These are phyloP conservation scores for Mycena sp. DNA, from an alignment of 1,284 basidiomycete genomes.

Conservation along the genomic window DNA sequence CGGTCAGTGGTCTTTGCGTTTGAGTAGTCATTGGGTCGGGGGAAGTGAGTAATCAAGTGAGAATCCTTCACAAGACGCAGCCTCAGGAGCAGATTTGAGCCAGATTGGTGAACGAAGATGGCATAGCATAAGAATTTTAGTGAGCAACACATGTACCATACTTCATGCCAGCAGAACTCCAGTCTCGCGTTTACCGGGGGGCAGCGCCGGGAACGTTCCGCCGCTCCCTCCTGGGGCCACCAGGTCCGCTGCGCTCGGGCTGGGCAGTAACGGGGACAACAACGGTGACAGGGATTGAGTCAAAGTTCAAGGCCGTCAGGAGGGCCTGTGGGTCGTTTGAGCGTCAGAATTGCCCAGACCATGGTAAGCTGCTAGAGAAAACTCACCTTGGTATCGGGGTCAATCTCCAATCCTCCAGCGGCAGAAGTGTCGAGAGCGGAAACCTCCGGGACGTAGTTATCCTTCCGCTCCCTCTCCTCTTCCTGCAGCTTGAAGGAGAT, in stretches of 20 bases:
- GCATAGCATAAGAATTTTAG: slow-evolving; percentile 31
- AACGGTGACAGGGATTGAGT: slow-evolving; percentile 82
- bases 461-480: slow-evolving; percentile 99
- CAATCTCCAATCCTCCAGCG: slow-evolving; percentile 80
- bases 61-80: too few relatives aligned
- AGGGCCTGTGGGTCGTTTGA: slow-evolving; percentile 81
- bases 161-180: slow-evolving; percentile 15
- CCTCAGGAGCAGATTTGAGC: too few relatives aligned
- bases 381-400: slow-evolving; percentile 90
- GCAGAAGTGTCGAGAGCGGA: slow-evolving; percentile 89
- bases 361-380: not conserved
- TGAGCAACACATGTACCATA: slow-evolving; percentile 26
- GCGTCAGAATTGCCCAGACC: not conserved
- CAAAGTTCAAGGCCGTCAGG: slow-evolving; percentile 91
- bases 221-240: slow-evolving; percentile 74
- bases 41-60: too few relatives aligned
- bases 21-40: too few relatives aligned
- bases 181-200: slow-evolving; percentile 27
- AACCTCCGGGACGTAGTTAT: slow-evolving; percentile 97
- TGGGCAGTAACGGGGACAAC: slow-evolving; percentile 72
- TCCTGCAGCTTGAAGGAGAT: slow-evolving; percentile 99
- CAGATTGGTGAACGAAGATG: slow-evolving; percentile 10
- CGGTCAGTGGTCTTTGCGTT: too few relatives aligned
- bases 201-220: slow-evolving; percentile 88
- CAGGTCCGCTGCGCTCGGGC: slow-evolving; percentile 63